Evolutionary conservation across 495 filamentous ascomycete species (phyloP), one percentile per base, ranked within the genome.

Genomic region (Tuber melanosporum): DNA sequence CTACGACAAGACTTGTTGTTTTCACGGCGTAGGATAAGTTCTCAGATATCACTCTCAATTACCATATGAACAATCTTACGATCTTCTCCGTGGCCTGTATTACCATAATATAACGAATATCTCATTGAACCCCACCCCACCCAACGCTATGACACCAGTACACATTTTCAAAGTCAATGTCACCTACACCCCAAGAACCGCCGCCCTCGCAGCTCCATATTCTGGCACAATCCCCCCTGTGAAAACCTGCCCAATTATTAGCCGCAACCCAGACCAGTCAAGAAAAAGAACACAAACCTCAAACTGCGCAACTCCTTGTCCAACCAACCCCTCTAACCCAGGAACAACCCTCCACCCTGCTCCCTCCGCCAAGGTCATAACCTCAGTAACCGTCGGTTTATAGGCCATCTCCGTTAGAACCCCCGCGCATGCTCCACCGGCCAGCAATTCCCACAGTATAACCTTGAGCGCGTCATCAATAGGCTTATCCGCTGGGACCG

Each of bases 401-500:
- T 99, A 99, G 6, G 95, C 94, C 95, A 99, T 98, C 86, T 99
- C 95, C 2, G 97, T 85, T 74, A 98, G 85, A 45, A 97, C 90
- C 46, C 86, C 83, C 1, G 81, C 82, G 78, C 86, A 86, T 26
- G 85, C 82, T 72, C 83, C 85, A 76, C 88, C 86, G 76, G 88
- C 87, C 77, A 99, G 88, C 15, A 92, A 79, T 70, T 87, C 87
- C 3, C 85, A 85, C 22, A 98, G 85, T 15, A 92, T 87, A 81
- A 91, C 91, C 39, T 89, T 86, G 87, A 97, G 90, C 46, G 84
- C 85, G 8, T 86, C 78, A 74, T 98, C 94, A 78, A 98, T 92
- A 3, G 95, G 92, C 76, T 89, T 89, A 82, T 97, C 94, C 0
- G 92, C 96, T 0, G 95, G 96, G 26, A 99, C 92, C 15, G 94